A percentile compares a stretch with the other conserved stretches of the same genome.
phyloP scores from a whole-genome alignment of 2,329 filamentous ascomycete genomes.

The Acephala macrosclerotiorum region DNA sequence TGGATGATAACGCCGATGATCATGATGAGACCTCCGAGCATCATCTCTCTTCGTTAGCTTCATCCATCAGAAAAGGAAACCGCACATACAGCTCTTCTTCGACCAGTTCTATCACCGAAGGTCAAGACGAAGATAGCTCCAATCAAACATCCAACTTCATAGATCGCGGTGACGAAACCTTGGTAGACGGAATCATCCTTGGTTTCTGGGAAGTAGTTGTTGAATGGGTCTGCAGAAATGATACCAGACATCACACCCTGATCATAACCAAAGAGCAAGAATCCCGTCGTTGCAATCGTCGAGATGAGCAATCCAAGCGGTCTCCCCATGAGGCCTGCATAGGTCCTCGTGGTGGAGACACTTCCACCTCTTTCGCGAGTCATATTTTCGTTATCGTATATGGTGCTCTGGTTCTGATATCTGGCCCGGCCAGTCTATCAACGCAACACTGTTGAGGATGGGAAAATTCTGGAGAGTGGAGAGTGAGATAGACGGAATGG shows the following conservation, averaged over 20 bases:
- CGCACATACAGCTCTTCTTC: constrained; percentile 60
- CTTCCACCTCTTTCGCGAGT: constrained; percentile 18
- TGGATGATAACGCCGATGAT: constrained; percentile 60
- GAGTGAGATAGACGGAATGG: background rate
- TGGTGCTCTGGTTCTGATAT: background rate
- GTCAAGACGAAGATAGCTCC: constrained; percentile 56
- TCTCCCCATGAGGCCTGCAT: constrained; percentile 71
- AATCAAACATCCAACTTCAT: constrained; percentile 62
- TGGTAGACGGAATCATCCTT: constrained; percentile 50
- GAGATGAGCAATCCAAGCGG: constrained; percentile 74
- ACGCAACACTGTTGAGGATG: constrained; percentile 15
- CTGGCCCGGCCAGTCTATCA: constrained; percentile 21
- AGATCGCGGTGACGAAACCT: constrained; percentile 63
- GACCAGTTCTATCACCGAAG: constrained; percentile 62
- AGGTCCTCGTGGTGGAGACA: constrained; percentile 45
- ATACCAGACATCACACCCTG: constrained; percentile 86
- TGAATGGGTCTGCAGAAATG: constrained; percentile 74
- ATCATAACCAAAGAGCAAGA: constrained; percentile 89
- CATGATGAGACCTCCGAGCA: constrained; percentile 64
- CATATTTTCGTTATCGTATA: constrained; percentile 13
- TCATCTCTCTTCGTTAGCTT: constrained; percentile 49
- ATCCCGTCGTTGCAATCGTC: constrained; percentile 76
- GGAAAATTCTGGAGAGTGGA: background rate
- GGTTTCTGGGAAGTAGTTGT: constrained; percentile 80
- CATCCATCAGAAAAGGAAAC: constrained; percentile 51